These are phyloP conservation scores for Tetrahymena thermophila DNA, from an alignment of 73 alveolate species.

Conservation along the genomic window DNA sequence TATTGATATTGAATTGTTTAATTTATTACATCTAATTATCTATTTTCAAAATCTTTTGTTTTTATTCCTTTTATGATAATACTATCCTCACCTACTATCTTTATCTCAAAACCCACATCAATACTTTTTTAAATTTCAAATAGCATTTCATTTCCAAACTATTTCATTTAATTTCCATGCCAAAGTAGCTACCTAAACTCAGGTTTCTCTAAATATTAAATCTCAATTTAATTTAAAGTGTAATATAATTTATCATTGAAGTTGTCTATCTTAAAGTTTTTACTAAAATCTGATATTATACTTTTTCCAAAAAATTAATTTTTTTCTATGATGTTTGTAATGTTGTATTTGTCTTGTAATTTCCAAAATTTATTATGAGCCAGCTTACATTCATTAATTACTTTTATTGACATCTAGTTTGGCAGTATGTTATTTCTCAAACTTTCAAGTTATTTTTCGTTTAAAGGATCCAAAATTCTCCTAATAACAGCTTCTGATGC, in stretches of 20 bases:
- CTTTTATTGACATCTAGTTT: neutral
- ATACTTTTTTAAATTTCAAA: neutral
- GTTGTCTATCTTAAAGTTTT: neutral
- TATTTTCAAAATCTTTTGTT: neutral
- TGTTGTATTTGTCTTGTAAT: neutral
- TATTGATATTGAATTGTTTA: neutral
- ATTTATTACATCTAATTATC: neutral
- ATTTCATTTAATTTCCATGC: neutral
- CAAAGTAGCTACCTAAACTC: neutral
- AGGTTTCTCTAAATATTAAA: neutral
- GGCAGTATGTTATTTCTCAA: neutral
- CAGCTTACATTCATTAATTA: neutral
- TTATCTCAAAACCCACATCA: neutral
- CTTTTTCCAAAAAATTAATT: neutral
- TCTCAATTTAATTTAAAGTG: neutral
- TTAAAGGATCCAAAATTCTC: neutral
- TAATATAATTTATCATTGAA: neutral
- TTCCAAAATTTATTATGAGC: neutral
- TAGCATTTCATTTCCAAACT: neutral
- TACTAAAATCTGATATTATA: neutral
- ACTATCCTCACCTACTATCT: neutral
- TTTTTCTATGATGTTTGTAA: neutral
- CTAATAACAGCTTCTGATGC: conserved; percentile 13
- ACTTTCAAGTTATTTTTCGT: neutral
- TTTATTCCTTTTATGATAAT: neutral